Evolutionary conservation across 2,329 filamentous ascomycete species (phyloP).

Genomic region (Calonectria henricotiae): DNA sequence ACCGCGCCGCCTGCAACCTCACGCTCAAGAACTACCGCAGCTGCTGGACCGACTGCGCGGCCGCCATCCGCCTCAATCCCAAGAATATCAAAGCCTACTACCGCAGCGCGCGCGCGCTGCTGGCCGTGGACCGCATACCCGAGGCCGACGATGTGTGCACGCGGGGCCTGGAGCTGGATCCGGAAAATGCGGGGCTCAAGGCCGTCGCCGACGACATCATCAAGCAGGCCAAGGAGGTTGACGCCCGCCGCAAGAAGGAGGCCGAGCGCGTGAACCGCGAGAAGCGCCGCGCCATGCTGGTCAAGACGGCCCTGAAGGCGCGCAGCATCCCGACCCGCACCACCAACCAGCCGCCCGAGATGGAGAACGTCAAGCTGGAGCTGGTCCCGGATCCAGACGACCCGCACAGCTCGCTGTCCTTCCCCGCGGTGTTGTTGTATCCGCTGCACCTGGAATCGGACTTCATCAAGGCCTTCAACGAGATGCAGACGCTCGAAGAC

Average conservation of each 20-base stretch:
- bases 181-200: constrained; percentile 77
- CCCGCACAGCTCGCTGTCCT: constrained; percentile 78
- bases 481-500: constrained; percentile 81
- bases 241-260: constrained; percentile 71
- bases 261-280: constrained; percentile 70
- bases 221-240: constrained; percentile 70
- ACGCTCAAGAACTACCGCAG: constrained; percentile 91
- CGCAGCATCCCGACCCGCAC: constrained; percentile 79
- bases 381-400: constrained; percentile 83
- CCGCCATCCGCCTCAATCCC: constrained; percentile 84
- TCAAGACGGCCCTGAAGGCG: constrained; percentile 78
- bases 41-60: constrained; percentile 88
- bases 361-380: constrained; percentile 85
- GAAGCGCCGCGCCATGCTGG: constrained; percentile 72
- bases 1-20: constrained; percentile 92
- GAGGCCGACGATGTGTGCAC: constrained; percentile 88
- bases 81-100: constrained; percentile 93
- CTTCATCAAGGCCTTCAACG: constrained; percentile 90
- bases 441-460: constrained; percentile 87
- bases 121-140: constrained; percentile 82
- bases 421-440: constrained; percentile 90
- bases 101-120: constrained; percentile 83
- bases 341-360: constrained; percentile 83
- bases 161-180: constrained; percentile 82
- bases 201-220: constrained; percentile 76